Conservation (phyloP, 208 protist species). For the Balamuthia mandrillaris region DNA sequence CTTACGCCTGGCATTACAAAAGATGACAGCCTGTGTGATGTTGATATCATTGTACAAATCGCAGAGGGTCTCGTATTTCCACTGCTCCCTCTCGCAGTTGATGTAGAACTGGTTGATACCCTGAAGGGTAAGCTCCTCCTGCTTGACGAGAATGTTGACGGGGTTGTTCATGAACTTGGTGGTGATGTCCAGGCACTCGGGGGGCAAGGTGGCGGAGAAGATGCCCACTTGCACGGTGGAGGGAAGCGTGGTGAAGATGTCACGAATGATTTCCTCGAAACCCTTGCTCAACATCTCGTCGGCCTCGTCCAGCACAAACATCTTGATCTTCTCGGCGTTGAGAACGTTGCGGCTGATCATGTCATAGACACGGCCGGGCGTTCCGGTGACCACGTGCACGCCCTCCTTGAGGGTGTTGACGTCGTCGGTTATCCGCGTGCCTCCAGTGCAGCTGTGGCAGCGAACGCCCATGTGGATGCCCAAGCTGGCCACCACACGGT, state of each 20-base stretch:
- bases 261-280: conserved; percentile 95
- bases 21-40: conserved; percentile 95
- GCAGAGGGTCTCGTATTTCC: conserved; percentile 96
- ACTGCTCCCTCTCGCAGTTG: conserved; percentile 87
- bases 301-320: conserved; percentile 97
- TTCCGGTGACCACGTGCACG: conserved; percentile 89
- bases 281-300: conserved; percentile 94
- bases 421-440: conserved; percentile 92
- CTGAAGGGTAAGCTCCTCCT: conserved; percentile 97
- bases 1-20: conserved; percentile 97
- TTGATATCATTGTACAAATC: conserved; percentile 85
- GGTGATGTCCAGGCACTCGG: conserved; percentile 96
- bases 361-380: conserved; percentile 95
- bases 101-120: conserved; percentile 99
- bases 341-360: conserved; percentile 89
- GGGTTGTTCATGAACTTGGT: conserved; percentile 98
- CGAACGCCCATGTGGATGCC: conserved; percentile 90
- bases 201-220: conserved; percentile 98
- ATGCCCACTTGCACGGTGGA: conserved; percentile 94
- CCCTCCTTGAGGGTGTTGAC: conserved; percentile 71
- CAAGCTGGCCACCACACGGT: conserved; percentile 88
- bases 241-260: conserved; percentile 95
- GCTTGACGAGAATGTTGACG: conserved; percentile 97
- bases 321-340: conserved; percentile 77
- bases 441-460: conserved; percentile 80